A percentile compares a stretch with the other conserved stretches of the same genome.
phyloP scores from a whole-genome alignment of 768 basidiomycete species.

The Coprinellus aureogranulatus region DNA sequence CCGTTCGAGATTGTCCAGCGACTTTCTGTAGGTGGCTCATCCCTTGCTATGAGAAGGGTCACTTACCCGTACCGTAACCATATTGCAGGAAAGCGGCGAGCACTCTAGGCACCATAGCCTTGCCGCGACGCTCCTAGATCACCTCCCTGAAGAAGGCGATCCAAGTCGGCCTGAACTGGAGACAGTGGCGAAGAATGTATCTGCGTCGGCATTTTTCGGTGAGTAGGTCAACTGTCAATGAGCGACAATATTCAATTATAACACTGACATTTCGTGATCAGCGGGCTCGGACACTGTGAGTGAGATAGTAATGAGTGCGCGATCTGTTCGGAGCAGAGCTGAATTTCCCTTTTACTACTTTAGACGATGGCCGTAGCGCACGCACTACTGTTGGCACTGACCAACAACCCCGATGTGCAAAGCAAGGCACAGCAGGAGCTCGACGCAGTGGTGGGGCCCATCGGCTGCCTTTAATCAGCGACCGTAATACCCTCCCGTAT shows the following conservation, averaged over 20 bases:
- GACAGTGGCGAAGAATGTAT: background rate
- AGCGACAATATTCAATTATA: no score
- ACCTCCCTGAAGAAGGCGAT: constrained; percentile 3
- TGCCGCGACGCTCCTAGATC: background rate
- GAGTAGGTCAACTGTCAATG: background rate
- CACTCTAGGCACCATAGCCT: background rate
- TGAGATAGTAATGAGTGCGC: no score
- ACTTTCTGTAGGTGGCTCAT: background rate
- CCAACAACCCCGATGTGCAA: constrained; percentile 2
- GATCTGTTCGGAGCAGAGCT: no score
- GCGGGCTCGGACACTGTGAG: no score
- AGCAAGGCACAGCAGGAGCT: constrained; percentile 5
- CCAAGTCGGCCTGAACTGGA: background rate
- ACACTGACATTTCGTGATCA: no score
- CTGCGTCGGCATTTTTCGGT: constrained; percentile 2
- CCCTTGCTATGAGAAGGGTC: background rate
- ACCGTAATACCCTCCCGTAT: constrained; percentile 4
- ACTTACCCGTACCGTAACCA: no score
- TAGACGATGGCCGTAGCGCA: no score
- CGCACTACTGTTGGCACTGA: constrained; percentile 3
- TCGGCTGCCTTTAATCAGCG: background rate
- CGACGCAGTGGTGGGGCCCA: constrained; percentile 5
- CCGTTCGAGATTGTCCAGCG: constrained; percentile 8
- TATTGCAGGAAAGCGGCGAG: background rate
- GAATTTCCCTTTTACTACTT: no score